These are phyloP conservation scores for Cochliopodium minus DNA, from an alignment of 208 protist genomes.

Conservation along the genomic window DNA sequence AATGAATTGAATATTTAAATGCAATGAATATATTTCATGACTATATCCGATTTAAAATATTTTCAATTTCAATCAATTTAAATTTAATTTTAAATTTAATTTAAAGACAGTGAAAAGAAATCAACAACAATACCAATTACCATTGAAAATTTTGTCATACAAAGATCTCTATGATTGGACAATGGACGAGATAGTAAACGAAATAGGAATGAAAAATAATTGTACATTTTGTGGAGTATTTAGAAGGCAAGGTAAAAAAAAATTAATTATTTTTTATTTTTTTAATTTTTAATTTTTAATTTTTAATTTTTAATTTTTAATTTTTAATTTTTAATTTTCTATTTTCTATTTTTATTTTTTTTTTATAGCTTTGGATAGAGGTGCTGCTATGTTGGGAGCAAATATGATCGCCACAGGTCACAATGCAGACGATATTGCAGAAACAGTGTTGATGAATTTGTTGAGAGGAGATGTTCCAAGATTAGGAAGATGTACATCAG, in stretches of 20 bases:
- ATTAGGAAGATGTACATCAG: conserved; percentile 54
- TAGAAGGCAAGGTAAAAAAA: conserved; percentile 74
- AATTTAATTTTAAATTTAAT: no score
- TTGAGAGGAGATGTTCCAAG: conserved; percentile 75
- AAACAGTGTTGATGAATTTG: conserved; percentile 91
- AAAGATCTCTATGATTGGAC: conserved; percentile 83
- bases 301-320: no score
- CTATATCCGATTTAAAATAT: no score
- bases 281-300: no score
- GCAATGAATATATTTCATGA: no score
- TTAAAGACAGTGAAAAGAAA: conserved; percentile 76
- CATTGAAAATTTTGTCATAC: conserved; percentile 78
- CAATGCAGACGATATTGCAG: conserved; percentile 92
- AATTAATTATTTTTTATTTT: no score
- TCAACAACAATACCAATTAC: conserved; percentile 61
- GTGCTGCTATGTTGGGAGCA: conserved; percentile 53
- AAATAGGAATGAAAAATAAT: conserved; percentile 70
- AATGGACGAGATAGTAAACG: conserved; percentile 86
- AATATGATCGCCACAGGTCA: conserved; percentile 87
- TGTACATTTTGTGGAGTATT: conserved; percentile 94
- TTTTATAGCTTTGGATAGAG: conserved; percentile 81
- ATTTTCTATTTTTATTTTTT: no score
- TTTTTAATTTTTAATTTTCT: no score
- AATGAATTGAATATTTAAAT: no score
- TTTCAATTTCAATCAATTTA: no score